These are phyloP conservation scores for Cladophialophora yegresii DNA, from an alignment of 2,329 filamentous ascomycete species.

Conservation along the genomic window DNA sequence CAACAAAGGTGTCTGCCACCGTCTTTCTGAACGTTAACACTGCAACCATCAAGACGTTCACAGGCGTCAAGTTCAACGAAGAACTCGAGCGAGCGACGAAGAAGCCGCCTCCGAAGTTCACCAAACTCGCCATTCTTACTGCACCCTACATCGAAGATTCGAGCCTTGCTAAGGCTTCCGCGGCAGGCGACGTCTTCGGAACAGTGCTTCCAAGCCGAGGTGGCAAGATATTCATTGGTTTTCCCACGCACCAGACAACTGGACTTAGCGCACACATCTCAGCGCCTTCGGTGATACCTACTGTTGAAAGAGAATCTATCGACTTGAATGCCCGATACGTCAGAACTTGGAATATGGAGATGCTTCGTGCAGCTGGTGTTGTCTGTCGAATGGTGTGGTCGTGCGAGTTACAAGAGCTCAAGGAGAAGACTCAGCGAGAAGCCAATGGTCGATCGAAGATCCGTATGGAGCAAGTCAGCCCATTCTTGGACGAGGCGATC, in stretches of 20 bases:
- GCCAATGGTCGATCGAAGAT: slow-evolving; percentile 55
- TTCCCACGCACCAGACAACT: slow-evolving; percentile 95
- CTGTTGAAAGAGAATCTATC: slow-evolving; percentile 93
- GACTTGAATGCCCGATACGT: slow-evolving; percentile 96
- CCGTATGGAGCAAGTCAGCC: slow-evolving; percentile 63
- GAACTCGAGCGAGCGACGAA: slow-evolving; percentile 96
- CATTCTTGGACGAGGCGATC: slow-evolving; percentile 73
- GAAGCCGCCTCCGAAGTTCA: slow-evolving; percentile 88
- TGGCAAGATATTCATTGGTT: slow-evolving; percentile 94
- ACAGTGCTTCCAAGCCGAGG: slow-evolving; percentile 87
- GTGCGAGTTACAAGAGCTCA: slow-evolving; percentile 80
- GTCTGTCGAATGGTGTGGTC: slow-evolving; percentile 84
- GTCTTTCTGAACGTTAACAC: slow-evolving; percentile 90
- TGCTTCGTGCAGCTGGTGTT: slow-evolving; percentile 87
- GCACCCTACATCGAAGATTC: slow-evolving; percentile 73
- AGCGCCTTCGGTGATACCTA: slow-evolving; percentile 93
- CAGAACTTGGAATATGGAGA: slow-evolving; percentile 90
- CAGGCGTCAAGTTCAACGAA: slow-evolving; percentile 70
- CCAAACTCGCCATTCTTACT: slow-evolving; percentile 82
- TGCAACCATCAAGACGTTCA: slow-evolving; percentile 75
- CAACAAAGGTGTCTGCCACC: slow-evolving; percentile 64
- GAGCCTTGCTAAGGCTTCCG: slow-evolving; percentile 35
- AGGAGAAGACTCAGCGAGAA: slow-evolving; percentile 56
- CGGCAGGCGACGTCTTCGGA: slow-evolving; percentile 71
- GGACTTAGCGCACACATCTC: slow-evolving; percentile 92